These are phyloP conservation scores for Aspergillus texensis DNA, from an alignment of 2,329 filamentous ascomycete genomes.

Conservation along the genomic window DNA sequence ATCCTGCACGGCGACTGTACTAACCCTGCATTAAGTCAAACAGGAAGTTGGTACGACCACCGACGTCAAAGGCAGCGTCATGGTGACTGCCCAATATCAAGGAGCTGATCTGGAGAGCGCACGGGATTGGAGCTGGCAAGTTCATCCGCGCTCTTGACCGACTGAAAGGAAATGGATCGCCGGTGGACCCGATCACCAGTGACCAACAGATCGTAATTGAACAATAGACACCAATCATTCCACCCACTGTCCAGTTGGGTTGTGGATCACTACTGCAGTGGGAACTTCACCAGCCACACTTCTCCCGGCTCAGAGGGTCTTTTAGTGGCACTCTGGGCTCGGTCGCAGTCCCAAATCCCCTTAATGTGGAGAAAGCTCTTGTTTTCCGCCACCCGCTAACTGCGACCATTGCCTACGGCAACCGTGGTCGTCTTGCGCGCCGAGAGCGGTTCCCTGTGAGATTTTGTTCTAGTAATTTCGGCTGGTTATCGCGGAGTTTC, in stretches of 20 bases:
- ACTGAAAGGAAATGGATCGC: background rate
- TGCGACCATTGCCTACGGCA: slow-evolving; percentile 1
- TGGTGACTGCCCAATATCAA: slow-evolving; percentile 2
- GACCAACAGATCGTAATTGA: slow-evolving; percentile 1
- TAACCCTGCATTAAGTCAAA: background rate
- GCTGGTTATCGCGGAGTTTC: background rate
- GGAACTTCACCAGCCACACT: slow-evolving; percentile 1
- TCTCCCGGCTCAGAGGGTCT: background rate
- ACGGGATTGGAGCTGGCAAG: background rate
- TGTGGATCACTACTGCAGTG: background rate
- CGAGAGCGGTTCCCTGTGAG: background rate
- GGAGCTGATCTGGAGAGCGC: background rate
- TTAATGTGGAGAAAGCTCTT: slow-evolving; percentile 7
- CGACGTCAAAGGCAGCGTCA: slow-evolving; percentile 10
- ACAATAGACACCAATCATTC: background rate
- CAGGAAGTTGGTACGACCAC: background rate
- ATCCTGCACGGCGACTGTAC: background rate
- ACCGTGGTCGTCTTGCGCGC: background rate
- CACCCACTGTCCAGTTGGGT: background rate
- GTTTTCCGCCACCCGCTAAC: slow-evolving; percentile 14
- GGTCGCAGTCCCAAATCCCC: background rate
- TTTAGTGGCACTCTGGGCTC: background rate
- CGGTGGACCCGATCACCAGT: background rate
- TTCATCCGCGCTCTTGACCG: background rate
- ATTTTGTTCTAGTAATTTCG: background rate